Evolutionary conservation across 2,329 filamentous ascomycete genomes (phyloP).

Genomic region (Trichophyton benhamiae): DNA sequence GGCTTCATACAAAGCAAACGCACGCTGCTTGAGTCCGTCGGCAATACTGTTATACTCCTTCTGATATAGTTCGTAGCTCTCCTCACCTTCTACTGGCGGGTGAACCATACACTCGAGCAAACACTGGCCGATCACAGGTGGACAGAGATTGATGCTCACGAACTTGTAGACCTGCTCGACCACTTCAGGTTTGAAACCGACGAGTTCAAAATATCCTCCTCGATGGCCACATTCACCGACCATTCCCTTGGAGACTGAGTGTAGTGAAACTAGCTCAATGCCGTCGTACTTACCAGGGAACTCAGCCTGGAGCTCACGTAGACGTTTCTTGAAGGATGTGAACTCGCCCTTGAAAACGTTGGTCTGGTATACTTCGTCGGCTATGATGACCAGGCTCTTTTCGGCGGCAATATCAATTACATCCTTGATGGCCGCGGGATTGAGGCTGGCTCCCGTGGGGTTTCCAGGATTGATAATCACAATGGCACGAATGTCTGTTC

Average conservation of each 20-base stretch:
- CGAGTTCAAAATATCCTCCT: conserved; percentile 93
- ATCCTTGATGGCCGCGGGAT: conserved; percentile 62
- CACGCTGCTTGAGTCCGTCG: conserved; percentile 63
- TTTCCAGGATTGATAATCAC: conserved; percentile 98
- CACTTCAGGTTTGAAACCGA: conserved; percentile 75
- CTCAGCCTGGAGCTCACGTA: conserved; percentile 66
- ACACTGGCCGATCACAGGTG: conserved; percentile 91
- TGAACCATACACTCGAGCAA: conserved; percentile 97
- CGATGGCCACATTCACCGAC: conserved; percentile 96
- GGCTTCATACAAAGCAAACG: conserved; percentile 73
- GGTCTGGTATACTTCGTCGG: conserved; percentile 98
- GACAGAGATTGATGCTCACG: conserved; percentile 90
- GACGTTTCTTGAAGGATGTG: conserved; percentile 83
- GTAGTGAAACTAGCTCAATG: conserved; percentile 80
- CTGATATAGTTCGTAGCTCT: conserved; percentile 71
- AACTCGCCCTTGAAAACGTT: conserved; percentile 95
- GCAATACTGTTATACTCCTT: conserved; percentile 77
- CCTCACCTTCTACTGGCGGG: conserved; percentile 71
- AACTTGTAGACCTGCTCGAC: conserved; percentile 97
- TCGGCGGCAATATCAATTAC: conserved; percentile 80
- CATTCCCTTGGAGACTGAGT: conserved; percentile 96
- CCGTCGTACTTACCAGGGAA: conserved; percentile 64
- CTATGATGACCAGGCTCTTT: conserved; percentile 77
- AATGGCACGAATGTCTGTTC: conserved; percentile 79
- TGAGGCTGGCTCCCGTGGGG: conserved; percentile 80